Conservation (phyloP, 2,329 filamentous ascomycete genomes). For the Colletotrichum zoysiae region DNA sequence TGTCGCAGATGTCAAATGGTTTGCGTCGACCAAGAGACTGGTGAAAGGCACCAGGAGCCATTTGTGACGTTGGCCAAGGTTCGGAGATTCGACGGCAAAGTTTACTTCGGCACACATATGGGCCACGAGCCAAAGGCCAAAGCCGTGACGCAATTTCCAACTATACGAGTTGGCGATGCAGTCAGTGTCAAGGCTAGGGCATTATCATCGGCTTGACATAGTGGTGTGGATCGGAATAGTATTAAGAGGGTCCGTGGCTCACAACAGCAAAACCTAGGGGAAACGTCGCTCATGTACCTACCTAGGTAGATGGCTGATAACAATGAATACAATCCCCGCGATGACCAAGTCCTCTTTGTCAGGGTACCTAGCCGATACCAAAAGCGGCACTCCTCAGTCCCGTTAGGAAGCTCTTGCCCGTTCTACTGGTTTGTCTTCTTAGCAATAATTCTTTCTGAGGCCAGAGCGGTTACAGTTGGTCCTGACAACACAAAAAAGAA, state of each 20-base stretch:
- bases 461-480: background rate
- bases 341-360: background rate
- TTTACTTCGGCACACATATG: conserved; percentile 91
- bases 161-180: conserved; percentile 64
- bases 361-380: background rate
- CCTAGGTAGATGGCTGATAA: background rate
- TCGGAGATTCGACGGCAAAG: conserved; percentile 83
- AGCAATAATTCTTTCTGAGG: background rate
- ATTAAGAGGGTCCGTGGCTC: no score
- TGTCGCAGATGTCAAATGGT: conserved; percentile 97
- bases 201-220: background rate
- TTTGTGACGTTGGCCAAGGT: conserved; percentile 91
- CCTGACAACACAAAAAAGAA: background rate
- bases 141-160: conserved; percentile 49
- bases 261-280: background rate
- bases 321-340: background rate
- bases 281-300: background rate
- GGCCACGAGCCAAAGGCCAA: conserved; percentile 55
- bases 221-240: background rate
- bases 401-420: background rate
- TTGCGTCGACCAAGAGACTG: conserved; percentile 89
- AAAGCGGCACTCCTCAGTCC: background rate
- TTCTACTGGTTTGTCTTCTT: no score
- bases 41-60: conserved; percentile 82
- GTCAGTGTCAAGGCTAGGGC: conserved; percentile 47